Percentiles rank a stretch among this genome's conserved stretches.
Conservation (phyloP, 805 yeast species). For the Candida vartiovaarae region DNA sequence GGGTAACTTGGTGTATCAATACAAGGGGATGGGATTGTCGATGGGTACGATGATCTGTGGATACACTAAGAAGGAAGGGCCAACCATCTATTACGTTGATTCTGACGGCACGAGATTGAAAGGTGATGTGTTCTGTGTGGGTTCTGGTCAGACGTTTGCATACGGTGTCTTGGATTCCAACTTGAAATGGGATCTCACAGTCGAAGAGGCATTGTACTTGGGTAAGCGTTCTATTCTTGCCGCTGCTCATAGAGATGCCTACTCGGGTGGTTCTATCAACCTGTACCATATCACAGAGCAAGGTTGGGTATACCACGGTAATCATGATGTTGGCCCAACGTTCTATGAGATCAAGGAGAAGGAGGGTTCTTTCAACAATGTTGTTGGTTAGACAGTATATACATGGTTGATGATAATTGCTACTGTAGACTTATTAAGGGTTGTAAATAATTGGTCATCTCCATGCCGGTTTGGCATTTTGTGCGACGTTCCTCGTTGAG, state of each 20-base stretch:
- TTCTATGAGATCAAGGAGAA: conserved; percentile 88
- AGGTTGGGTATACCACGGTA: conserved; percentile 97
- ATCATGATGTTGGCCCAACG: conserved; percentile 82
- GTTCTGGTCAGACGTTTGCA: conserved; percentile 98
- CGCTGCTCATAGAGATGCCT: conserved; percentile 98
- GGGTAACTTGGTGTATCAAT: conserved; percentile 81
- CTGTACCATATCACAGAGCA: conserved; percentile 86
- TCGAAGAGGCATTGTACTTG: conserved; percentile 87
- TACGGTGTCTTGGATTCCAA: conserved; percentile 95
- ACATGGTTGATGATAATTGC: background rate
- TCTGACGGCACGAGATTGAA: conserved; percentile 93
- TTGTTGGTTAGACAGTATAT: conserved; percentile 31
- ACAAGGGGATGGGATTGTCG: conserved; percentile 96
- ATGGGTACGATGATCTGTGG: conserved; percentile 99
- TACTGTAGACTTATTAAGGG: background rate
- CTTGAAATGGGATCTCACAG: conserved; percentile 83
- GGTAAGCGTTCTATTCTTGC: conserved; percentile 96
- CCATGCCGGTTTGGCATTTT: conserved; percentile 13
- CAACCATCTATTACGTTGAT: conserved; percentile 92
- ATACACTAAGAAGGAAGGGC: conserved; percentile 90
- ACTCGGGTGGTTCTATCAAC: conserved; percentile 94
- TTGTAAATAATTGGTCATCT: conserved; percentile 4
- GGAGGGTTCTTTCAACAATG: conserved; percentile 83
- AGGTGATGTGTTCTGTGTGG: conserved; percentile 95
- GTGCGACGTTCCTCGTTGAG: conserved; percentile 7